Conservation (phyloP, 345 rosid species). For the Salix udensis region DNA sequence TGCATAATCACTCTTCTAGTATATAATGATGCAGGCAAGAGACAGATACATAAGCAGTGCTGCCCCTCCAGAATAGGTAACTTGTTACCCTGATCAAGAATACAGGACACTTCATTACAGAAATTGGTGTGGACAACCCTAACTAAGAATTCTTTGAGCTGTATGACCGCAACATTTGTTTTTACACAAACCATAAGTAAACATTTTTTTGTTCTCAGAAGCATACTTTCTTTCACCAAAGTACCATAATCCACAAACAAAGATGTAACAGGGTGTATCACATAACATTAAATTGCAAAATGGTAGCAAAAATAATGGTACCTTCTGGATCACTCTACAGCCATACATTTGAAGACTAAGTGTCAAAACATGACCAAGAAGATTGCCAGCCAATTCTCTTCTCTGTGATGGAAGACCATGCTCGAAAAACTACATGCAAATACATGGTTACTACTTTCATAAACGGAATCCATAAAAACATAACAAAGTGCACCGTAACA, state of each 20-base stretch:
- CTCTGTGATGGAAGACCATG: conserved; percentile 79
- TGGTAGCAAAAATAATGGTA: conserved; percentile 16
- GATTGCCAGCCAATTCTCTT: conserved; percentile 79
- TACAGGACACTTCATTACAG: not conserved
- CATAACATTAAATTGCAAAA: not conserved
- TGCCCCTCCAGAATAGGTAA: not conserved
- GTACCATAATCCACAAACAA: not conserved
- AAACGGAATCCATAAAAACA: not conserved
- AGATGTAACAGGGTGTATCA: not conserved
- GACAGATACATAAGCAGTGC: not conserved
- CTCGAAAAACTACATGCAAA: conserved; percentile 74
- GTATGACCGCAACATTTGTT: not conserved
- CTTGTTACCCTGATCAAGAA: not conserved
- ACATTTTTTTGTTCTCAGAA: not conserved
- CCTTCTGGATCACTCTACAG: conserved; percentile 97
- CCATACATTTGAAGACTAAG: conserved; percentile 99
- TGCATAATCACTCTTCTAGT: not conserved
- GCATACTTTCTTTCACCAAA: not conserved
- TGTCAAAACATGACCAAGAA: conserved; percentile 68
- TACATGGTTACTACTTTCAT: not conserved
- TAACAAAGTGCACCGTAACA: not conserved
- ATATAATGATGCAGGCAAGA: not conserved
- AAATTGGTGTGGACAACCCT: not conserved
- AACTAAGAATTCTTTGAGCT: not conserved
- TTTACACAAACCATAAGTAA: not conserved